These are phyloP conservation scores for Zymoseptoria ardabiliae DNA, from an alignment of 2,329 filamentous ascomycete genomes.

Conservation along the genomic window DNA sequence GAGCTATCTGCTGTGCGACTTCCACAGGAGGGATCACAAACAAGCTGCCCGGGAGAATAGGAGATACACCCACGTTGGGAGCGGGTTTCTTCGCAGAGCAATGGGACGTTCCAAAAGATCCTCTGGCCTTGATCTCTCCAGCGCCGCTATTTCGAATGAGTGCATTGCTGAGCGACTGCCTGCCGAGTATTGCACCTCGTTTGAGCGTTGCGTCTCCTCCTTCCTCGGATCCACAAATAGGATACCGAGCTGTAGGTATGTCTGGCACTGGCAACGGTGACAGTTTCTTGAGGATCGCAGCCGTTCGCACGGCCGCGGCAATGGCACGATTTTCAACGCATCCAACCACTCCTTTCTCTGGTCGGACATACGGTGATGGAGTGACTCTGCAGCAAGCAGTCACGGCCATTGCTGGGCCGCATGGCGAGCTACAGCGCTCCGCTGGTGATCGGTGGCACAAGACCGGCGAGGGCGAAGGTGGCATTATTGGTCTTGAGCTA, in stretches of 20 bases:
- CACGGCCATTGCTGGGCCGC: conserved; percentile 58
- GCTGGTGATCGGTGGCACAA: conserved; percentile 66
- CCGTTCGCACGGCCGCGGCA: conserved; percentile 64
- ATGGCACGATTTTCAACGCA: conserved; percentile 56
- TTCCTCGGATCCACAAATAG: conserved; percentile 3
- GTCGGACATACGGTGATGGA: not conserved
- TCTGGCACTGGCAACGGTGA: conserved; percentile 65
- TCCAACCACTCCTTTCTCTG: not conserved
- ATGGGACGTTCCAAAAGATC: conserved; percentile 44
- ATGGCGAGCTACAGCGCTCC: conserved; percentile 65
- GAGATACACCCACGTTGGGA: conserved; percentile 76
- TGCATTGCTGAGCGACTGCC: conserved; percentile 14
- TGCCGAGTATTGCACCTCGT: conserved; percentile 19
- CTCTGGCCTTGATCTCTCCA: not conserved
- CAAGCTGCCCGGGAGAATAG: conserved; percentile 76
- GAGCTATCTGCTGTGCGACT: conserved; percentile 61
- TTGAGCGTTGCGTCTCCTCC: not conserved
- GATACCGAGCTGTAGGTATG: conserved; percentile 24
- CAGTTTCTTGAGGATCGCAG: conserved; percentile 68
- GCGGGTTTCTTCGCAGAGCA: conserved; percentile 88
- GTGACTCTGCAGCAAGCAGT: conserved; percentile 51
- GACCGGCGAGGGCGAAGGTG: conserved; percentile 74
- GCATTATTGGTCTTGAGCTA: conserved; percentile 74
- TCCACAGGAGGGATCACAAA: conserved; percentile 77
- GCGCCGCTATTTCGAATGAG: conserved; percentile 1